Base-by-base conservation (phyloP, 495 filamentous ascomycete genomes). In the Tuber aestivum region DNA sequence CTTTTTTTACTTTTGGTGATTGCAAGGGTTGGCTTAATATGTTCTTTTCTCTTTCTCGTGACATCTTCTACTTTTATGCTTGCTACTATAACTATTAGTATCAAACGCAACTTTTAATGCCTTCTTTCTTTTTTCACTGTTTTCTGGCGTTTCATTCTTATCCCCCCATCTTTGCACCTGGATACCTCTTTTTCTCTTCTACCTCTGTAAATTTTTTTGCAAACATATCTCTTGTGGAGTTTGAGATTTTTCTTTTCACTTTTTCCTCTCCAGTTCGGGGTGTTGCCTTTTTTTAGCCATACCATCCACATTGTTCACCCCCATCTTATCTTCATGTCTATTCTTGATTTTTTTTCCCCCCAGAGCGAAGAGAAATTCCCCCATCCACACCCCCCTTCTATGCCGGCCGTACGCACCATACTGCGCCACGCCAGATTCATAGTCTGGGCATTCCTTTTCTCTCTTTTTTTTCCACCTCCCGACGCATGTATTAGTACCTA, bases 51-150 rank as follows among this genome's bases (percentile, higher is more conserved):
- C 40, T 69, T 50, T 71, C 12, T 41, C 44, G 74, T 77, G 79
- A 79, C 56, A 71, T 27, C 61, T 78, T 80, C 70, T 23, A 71
- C 70, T 76, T 56, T 21, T 40, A 69, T 41, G 38, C 70, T 69
- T 81, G 50, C 74, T 70, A 38, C 71, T 81, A 70, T 71, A 68
- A 70, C 71, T 81, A 78, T 42, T 71, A 78, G 61, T 75, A 78
- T 72, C 77, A 81, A 75, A 68, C 75, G 74, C 75, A 75, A 79
- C 78, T 70, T 79, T 79, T 81, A 77, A 77, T 77, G 73, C 70
- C 48, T 75, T 69, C 69, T 20, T 72, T 74, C 65, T 70, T 61
- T 37, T 23, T 74, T 69, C n/a, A 56, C 48, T 56, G 20, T 56
- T 56, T 50, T 27, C n/a, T 32, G 56, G 56, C 69, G 56, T 70